Base-by-base conservation (phyloP, 2,329 filamentous ascomycete genomes). In the Coniochaeta ligniaria region DNA sequence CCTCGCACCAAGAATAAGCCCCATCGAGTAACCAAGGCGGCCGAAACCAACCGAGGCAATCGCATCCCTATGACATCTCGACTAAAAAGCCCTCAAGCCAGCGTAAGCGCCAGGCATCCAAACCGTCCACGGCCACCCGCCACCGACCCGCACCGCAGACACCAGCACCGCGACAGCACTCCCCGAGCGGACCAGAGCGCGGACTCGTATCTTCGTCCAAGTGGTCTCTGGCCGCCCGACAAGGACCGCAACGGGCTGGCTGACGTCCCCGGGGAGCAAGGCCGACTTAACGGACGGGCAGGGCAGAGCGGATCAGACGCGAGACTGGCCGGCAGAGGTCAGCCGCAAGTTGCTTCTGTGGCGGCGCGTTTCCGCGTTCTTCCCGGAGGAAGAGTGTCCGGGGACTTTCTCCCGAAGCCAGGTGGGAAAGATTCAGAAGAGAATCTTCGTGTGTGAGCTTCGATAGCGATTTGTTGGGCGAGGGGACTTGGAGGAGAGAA, bases 351-450 rank as follows among this genome's bases (percentile, higher is more conserved):
- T 92, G 92, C 93, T 96, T 96, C 88, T 97, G 93, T 96, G 94
- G 92, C 93, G 93, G 92, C 91, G 93, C 92, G 91, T 97, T 96
- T 96, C 92, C 91, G 92, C 93, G 22, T 52, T 22, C 26, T 52
- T n/a, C 26, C 26, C 24, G 47, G 31, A 52, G 66, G 65, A 68
- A 70, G 67, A 73, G 79, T 88, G 93, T 97, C 94, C 94, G 94
- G 94, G 94, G 94, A 98, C 94, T 98, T 98, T 98, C 94, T 96
- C 94, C 94, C 92, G 95, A 97, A 97, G 93, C 93, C 73, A 70
- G 57, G 63, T 68, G 71, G 69, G 71, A 73, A 72, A 77, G 69
- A 65, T 70, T 72, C 69, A 64, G 66, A 67, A 66, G 75, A n/a
- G 69, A 70, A 72, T 84, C 82, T 90, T 91, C 89, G 91, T 96